A percentile compares a stretch with the other conserved stretches of the same genome.
These are phyloP conservation scores for Rhizoclosmatium globosum DNA, from an alignment of 192 early-diverging fungal genomes.

Conservation along the genomic window DNA sequence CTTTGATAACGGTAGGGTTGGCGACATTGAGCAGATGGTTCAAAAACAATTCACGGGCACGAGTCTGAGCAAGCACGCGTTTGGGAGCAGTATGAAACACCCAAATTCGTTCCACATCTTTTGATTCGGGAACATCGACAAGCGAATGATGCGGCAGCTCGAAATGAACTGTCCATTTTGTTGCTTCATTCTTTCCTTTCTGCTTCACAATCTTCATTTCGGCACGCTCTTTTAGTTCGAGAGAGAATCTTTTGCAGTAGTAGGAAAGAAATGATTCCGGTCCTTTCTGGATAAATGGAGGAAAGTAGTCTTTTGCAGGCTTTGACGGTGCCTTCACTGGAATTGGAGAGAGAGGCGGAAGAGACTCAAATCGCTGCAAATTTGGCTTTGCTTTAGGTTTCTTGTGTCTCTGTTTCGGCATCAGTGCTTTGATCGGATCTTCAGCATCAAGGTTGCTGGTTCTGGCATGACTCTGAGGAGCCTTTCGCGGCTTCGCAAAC, in stretches of 20 bases:
- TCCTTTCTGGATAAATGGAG: neutral
- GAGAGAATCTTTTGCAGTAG: neutral
- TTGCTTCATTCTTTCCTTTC: neutral
- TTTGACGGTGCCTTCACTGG: neutral
- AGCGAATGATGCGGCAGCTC: conserved; percentile 9
- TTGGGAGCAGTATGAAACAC: conserved; percentile 5
- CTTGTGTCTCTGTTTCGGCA: too few relatives aligned
- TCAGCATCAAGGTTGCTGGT: too few relatives aligned
- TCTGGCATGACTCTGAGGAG: too few relatives aligned
- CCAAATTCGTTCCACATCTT: conserved; percentile 23
- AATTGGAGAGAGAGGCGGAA: neutral
- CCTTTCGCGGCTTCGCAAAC: too few relatives aligned
- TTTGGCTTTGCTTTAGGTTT: too few relatives aligned
- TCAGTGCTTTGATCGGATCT: too few relatives aligned
- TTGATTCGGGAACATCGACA: conserved; percentile 1
- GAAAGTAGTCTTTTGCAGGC: neutral
- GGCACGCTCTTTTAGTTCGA: neutral
- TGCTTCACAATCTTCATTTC: neutral
- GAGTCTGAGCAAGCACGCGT: conserved; percentile 17
- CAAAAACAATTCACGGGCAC: conserved; percentile 30
- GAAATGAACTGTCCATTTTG: conserved; percentile 2
- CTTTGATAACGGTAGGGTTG: conserved; percentile 31
- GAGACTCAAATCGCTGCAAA: too few relatives aligned
- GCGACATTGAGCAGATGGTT: conserved; percentile 41
- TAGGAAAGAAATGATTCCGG: neutral